These are phyloP conservation scores for Aspergillus fumigatiaffinis DNA, from an alignment of 2,329 filamentous ascomycete species.

Conservation along the genomic window DNA sequence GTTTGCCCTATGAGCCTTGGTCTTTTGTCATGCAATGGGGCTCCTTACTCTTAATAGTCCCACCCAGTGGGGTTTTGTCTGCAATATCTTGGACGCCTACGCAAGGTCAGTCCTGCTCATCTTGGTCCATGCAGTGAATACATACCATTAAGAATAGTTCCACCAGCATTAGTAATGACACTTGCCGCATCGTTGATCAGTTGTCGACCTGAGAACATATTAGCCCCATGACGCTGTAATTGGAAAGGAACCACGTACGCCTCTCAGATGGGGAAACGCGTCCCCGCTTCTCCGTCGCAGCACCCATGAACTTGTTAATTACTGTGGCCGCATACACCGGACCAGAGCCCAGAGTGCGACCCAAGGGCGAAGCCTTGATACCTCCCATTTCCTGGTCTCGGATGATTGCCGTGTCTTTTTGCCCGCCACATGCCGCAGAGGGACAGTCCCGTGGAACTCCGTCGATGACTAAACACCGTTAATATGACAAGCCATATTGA, in stretches of 20 bases:
- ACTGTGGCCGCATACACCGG: constrained; percentile 56
- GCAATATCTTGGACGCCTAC: constrained; percentile 6
- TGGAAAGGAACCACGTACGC: not conserved
- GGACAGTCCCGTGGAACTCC: constrained; percentile 66
- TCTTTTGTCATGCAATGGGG: not conserved
- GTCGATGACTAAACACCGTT: constrained; percentile 49
- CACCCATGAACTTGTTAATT: constrained; percentile 59
- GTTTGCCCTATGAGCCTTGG: not conserved
- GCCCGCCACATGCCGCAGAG: constrained; percentile 58
- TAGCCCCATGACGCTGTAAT: constrained; percentile 7
- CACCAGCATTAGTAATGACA: constrained; percentile 25
- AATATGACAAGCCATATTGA: no score
- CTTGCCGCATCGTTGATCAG: constrained; percentile 23
- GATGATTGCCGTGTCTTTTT: constrained; percentile 69
- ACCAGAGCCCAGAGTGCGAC: constrained; percentile 59
- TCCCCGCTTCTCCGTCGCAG: not conserved
- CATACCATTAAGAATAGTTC: constrained; percentile 7
- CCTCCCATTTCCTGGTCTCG: constrained; percentile 56
- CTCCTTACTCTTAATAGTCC: constrained; percentile 5
- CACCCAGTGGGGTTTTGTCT: constrained; percentile 7
- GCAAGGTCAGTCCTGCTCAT: not conserved
- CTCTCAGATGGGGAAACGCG: not conserved
- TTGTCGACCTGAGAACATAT: constrained; percentile 2
- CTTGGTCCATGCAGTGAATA: not conserved
- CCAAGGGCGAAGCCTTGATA: constrained; percentile 56